Base-by-base conservation (phyloP, 768 basidiomycete species). In the Cyathus striatus region DNA sequence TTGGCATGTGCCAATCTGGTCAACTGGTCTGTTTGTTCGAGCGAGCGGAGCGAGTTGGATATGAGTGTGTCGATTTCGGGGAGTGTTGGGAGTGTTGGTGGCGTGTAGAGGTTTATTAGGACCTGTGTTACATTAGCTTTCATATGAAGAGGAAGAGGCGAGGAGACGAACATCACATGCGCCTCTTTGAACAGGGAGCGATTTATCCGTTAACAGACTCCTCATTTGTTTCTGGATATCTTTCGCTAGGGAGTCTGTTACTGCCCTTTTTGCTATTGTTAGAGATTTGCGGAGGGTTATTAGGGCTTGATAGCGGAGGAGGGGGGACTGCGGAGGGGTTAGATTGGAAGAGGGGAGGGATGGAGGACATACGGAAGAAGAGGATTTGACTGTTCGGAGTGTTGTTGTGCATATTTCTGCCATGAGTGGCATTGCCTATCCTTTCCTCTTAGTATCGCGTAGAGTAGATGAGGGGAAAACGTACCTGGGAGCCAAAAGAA, bases 371-470 rank as follows among this genome's bases (percentile, higher is more conserved):
- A 89, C 48, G 47, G 89, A 92, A 52, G 66, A 75, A 23, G 89
- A 91, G 6, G 83, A 79, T 47, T 78, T 86, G 51, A 77, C 73
- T 0, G 83, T 77, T 58, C 82, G 90, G 32, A 89, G 60, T 0
- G 83, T 70, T 0, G 80, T 68, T 1, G 72, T 66, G 16, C 79
- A 66, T 24, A 94, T 86, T 57, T 98, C 95, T 22, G 83, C 76
- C 81, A 94, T 86, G 52, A 93, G 86, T 0, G 93, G 96, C 93
- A 97, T 95, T 58, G 92, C 82, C 90, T 98, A 49, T 1, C 38
- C 13, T 47, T 32, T 20, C 14, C 3, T 20, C n/a, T 5, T 36
- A 35, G 40, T 36, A n/a, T 22, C 14, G 36, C 27, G 22, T 5
- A 5, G 42, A 32, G 34, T 14, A 22, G 18, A 20, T 4, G 12